Evolutionary conservation across 257 asterid species (phyloP).

Genomic region (Solanum medicagineum): DNA sequence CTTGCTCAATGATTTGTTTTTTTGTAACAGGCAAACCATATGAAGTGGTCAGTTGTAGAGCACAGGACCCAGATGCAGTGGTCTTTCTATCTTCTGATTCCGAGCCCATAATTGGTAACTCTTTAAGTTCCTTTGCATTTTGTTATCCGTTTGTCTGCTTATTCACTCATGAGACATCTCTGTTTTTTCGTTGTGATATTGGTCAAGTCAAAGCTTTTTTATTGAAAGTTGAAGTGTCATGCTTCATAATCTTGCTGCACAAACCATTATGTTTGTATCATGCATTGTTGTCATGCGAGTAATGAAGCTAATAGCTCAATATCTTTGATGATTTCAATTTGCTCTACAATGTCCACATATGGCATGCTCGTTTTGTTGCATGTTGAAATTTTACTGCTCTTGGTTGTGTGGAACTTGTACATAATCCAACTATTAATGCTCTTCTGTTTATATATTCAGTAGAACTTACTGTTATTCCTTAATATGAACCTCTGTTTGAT

Average conservation of each 20-base stretch:
- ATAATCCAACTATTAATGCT: background rate
- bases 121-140: background rate
- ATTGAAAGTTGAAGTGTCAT: background rate
- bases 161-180: background rate
- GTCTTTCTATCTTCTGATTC: conserved; percentile 44
- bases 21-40: conserved; percentile 44
- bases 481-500: background rate
- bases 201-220: background rate
- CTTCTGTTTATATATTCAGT: background rate
- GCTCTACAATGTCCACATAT: background rate
- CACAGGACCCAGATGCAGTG: conserved; percentile 34
- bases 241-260: background rate
- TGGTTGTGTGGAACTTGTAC: background rate
- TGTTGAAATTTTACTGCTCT: background rate
- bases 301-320: background rate
- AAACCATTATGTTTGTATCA: background rate
- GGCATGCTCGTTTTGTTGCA: background rate
- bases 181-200: background rate
- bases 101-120: conserved; percentile 45
- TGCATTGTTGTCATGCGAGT: background rate
- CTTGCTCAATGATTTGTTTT: background rate
- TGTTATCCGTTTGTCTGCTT: background rate
- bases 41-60: conserved; percentile 35
- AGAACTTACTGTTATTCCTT: background rate
- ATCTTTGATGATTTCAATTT: background rate